Conservation (phyloP, 1,284 basidiomycete species). For the Trichosporon sp. region DNA sequence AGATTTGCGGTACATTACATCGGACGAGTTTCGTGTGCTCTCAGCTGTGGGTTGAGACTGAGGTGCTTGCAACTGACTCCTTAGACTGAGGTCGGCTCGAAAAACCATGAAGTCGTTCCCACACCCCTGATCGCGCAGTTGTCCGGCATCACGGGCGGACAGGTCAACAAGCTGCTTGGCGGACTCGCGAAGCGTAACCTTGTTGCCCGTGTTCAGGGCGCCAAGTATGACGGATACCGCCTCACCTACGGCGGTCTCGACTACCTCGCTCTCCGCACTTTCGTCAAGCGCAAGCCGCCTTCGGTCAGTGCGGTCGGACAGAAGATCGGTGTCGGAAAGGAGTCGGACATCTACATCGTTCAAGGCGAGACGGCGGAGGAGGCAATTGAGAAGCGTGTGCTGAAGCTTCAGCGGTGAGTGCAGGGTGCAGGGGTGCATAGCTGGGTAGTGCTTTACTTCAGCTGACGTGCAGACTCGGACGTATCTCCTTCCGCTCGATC, state of each 20-base stretch:
- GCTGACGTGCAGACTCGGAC: constrained; percentile 69
- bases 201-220: constrained; percentile 84
- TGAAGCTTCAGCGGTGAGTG: constrained; percentile 83
- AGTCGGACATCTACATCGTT: constrained; percentile 95
- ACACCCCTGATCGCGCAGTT: constrained; percentile 85
- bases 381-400: constrained; percentile 79
- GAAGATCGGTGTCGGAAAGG: constrained; percentile 97
- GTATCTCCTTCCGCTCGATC: constrained; percentile 94
- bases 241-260: constrained; percentile 98
- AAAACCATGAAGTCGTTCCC: constrained; percentile 96
- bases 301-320: constrained; percentile 79
- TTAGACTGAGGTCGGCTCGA: constrained; percentile 96
- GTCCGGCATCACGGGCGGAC: constrained; percentile 84
- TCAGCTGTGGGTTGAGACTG: constrained; percentile 69
- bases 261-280: constrained; percentile 87
- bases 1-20: constrained; percentile 87
- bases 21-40: constrained; percentile 91
- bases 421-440: too few relatives aligned
- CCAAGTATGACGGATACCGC: constrained; percentile 95
- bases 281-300: constrained; percentile 84
- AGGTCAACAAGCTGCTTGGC: constrained; percentile 89
- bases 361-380: constrained; percentile 62
- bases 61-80: neutral
- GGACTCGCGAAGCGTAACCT: constrained; percentile 88
- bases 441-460: neutral